phyloP scores from a whole-genome alignment of 1,284 basidiomycete species.

The Ganoderma lingzhi region DNA sequence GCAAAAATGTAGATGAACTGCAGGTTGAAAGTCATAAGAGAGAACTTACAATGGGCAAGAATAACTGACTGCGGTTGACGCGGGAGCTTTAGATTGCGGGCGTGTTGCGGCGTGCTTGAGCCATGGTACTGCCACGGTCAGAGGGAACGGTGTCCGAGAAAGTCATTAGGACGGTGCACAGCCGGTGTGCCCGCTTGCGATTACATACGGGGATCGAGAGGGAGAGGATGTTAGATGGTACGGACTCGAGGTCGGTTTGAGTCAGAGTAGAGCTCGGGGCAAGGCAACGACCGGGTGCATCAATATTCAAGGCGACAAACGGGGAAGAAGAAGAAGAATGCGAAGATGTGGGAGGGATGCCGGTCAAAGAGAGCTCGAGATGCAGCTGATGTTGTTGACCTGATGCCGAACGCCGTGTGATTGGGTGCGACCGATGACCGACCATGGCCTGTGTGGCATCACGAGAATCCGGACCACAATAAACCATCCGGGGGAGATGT shows the following conservation, averaged over 20 bases:
- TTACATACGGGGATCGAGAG: neutral
- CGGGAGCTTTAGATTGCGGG: conserved; percentile 1
- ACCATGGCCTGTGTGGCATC: neutral
- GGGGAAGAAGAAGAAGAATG: neutral
- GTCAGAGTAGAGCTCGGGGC: neutral
- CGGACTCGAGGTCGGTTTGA: too few relatives aligned
- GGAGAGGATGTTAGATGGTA: neutral
- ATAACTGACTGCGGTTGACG: conserved; percentile 4
- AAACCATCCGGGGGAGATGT: neutral
- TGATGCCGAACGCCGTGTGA: neutral
- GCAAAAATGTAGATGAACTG: neutral
- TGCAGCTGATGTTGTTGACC: neutral
- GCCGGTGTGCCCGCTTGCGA: neutral
- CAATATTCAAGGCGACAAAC: neutral
- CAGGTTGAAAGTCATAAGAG: neutral
- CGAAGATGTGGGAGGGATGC: neutral
- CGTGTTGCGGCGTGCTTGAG: neutral
- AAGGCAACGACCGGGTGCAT: neutral
- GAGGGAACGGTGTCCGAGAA: neutral
- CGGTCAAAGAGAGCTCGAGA: neutral
- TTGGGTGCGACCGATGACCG: neutral
- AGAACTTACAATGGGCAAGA: neutral
- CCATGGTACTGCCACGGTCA: neutral
- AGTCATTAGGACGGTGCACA: neutral
- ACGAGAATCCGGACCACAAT: neutral